Evolutionary conservation across 495 filamentous ascomycete species (phyloP), one percentile per base, ranked within the genome.

Genomic region (Aspergillus haitiensis): DNA sequence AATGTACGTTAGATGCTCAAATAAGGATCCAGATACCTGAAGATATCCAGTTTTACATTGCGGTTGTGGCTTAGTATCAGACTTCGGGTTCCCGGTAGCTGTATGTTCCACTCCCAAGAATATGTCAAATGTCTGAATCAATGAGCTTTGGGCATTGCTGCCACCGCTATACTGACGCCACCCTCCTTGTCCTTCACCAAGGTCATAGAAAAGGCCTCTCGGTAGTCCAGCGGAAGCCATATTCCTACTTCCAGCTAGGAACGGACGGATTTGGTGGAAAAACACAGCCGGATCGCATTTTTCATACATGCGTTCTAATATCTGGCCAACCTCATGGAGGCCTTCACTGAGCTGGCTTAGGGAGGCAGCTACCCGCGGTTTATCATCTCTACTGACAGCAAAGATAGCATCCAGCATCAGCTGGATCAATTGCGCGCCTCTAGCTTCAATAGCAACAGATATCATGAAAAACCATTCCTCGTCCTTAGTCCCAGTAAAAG

Each of bases 391-490:
- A 16, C 61, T 59, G 3, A 88, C 91, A 33, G 93, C 92, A 32
- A 79, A 78, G 47, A 97, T 92, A 5, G 93, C 91, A 21, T 86
- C 81, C 33, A 96, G 80, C 89, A 97, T 96, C 16, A 93, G 70
- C 0, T 89, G 85, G 44, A 98, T 84, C 54, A 91, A 87, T 35
- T 89, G 88, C 5, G 84, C 93, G 34, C 91, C 93, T 51, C 89
- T 85, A 56, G 93, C 93, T 78, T 98, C 94, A 65, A 98, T 94
- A 52, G 93, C 94, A 3, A 96, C 90, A 0, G 92, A 96, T 45
- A 98, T 84, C 11, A 97, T 81, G 69, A 96, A 96, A 71, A 98
- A 98, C 94, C 94, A 98, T 54, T 93, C 93, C 71, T 98, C 94
- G 64, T 98, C 94, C 40, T 93, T 81, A 10, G 91, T 90, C 18